A percentile compares a stretch with the other conserved stretches of the same genome.
Conservation (phyloP, 305 asterid species). For the Fraxinus nigra region DNA sequence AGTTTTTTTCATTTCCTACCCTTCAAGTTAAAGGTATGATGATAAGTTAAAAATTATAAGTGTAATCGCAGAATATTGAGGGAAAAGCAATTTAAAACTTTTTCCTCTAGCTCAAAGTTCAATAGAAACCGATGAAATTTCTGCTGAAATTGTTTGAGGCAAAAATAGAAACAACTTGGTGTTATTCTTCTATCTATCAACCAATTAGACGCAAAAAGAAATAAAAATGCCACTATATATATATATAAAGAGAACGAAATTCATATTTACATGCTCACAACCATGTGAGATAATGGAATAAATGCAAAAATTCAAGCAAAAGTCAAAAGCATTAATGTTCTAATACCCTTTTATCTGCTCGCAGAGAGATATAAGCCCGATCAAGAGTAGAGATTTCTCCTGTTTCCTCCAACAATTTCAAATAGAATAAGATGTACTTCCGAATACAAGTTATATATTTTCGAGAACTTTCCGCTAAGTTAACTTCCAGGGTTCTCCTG, state of each 20-base stretch:
- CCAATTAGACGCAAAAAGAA: background rate
- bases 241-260: background rate
- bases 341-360: slow-evolving; percentile 92
- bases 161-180: background rate
- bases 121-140: background rate
- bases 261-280: background rate
- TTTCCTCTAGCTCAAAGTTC: background rate
- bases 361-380: slow-evolving; percentile 78
- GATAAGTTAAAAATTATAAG: background rate
- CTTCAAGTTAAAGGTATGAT: slow-evolving; percentile 3
- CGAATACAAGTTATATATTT: slow-evolving; percentile 95
- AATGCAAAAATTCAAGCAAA: background rate
- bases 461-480: slow-evolving; percentile 95
- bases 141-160: background rate
- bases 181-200: background rate
- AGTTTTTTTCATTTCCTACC: background rate
- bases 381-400: slow-evolving; percentile 85
- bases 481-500: slow-evolving; percentile 82
- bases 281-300: background rate
- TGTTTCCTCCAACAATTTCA: slow-evolving; percentile 87
- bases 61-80: background rate
- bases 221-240: background rate
- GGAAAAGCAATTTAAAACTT: background rate
- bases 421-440: slow-evolving; percentile 80
- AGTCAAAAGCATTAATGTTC: slow-evolving; percentile 12